These are phyloP conservation scores for Starmerella sirachaensis DNA, from an alignment of 805 yeast genomes.

Conservation along the genomic window DNA sequence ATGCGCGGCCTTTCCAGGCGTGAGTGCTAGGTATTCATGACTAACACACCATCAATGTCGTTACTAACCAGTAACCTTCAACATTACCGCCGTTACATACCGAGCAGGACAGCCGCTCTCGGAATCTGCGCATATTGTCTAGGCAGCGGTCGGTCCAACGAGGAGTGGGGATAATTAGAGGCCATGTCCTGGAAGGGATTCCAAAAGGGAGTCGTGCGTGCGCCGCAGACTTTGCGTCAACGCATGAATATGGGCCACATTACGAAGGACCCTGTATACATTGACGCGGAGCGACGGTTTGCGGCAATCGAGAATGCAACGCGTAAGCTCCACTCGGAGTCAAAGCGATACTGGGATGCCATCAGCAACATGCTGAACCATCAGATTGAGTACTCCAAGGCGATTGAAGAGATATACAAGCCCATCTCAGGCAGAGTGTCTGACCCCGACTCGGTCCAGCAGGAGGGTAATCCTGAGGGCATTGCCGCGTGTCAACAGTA, in stretches of 20 bases:
- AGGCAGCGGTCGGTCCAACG: too few species aligned
- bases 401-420: constrained; percentile 89
- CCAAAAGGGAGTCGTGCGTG: constrained; percentile 32
- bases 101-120: too few species aligned
- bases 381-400: constrained; percentile 90
- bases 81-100: too few species aligned
- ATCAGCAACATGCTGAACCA: constrained; percentile 88
- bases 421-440: constrained; percentile 88
- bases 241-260: constrained; percentile 62
- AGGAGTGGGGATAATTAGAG: too few species aligned
- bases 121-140: too few species aligned
- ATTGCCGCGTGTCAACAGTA: constrained; percentile 89
- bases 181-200: constrained; percentile 26
- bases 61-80: too few species aligned
- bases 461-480: constrained; percentile 86
- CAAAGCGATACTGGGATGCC: constrained; percentile 78
- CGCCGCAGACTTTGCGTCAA: constrained; percentile 85
- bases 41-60: too few species aligned
- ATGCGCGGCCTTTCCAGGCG: too few species aligned
- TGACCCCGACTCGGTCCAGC: constrained; percentile 74
- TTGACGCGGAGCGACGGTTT: constrained; percentile 93
- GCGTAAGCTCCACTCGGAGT: constrained; percentile 77
- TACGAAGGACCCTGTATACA: constrained; percentile 78
- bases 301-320: constrained; percentile 84
- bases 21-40: too few species aligned